Evolutionary conservation across 108 stramenopile species (phyloP), one percentile per base, ranked within the genome.

Genomic region (Skeletonema tropicum): DNA sequence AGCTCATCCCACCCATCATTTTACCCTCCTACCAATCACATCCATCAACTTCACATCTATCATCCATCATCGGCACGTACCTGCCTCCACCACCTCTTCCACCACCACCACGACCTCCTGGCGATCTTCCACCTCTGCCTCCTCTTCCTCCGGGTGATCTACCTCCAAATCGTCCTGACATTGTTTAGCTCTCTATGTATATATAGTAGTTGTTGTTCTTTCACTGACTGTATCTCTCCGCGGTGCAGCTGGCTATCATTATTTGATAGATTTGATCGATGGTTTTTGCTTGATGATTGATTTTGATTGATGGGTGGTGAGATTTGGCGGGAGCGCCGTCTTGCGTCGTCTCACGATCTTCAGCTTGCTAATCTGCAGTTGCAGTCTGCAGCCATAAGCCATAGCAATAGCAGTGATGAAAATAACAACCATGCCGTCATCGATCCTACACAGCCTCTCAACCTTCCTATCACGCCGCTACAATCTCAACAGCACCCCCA

Each of bases 141-240:
- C 79, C 72, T 60, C 86, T 60, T 68, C 89, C 79, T 38, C 86
- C 88, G 21, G 82, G 85, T 67, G 82, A 83, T 71, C 80, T 67
- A 58, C 84, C 73, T 38, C 86, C 86, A 14, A 72, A 38, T 75
- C 86, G 48, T 49, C 48, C 48, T 49, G 48, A 49, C 48, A 49
- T 49, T n/a, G n/a, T 29, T 29, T 29, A 29, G 26, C 26, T 29
- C 26, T 49, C 10, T 48, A 15, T 48, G 2, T 48, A 10, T 19
- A n/a, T 49, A 3, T 49, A n/a, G 15, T 46, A n/a, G 15, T 46
- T 46, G 2, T n/a, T n/a, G 13, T 46, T 46, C 35, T 35, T 35
- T 35, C n/a, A 35, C 35, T 29, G 6, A 35, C 36, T 38, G 36
- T 39, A 39, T 39, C 7, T 35, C 32, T 32, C 3, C 33, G 33